These are phyloP conservation scores for Aspergillus sp. DNA, from an alignment of 2,329 filamentous ascomycete species.

Conservation along the genomic window DNA sequence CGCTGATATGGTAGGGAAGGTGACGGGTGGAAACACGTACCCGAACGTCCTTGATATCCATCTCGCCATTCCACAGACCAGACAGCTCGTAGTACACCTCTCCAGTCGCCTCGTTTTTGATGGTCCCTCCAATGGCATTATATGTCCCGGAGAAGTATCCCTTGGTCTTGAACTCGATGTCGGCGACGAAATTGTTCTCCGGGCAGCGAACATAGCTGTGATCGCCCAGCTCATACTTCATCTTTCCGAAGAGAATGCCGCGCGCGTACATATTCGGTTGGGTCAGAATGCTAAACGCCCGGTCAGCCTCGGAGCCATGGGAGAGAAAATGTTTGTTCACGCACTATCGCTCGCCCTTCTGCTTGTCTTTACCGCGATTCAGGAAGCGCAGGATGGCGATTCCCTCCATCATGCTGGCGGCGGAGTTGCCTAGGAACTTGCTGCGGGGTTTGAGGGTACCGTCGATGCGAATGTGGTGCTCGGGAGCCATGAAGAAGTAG, in stretches of 20 bases:
- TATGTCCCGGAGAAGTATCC: slow-evolving; percentile 96
- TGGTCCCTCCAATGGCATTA: slow-evolving; percentile 88
- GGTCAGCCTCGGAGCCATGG: slow-evolving; percentile 5
- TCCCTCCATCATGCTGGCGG: slow-evolving; percentile 97
- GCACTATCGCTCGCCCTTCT: slow-evolving; percentile 80
- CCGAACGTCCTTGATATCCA: slow-evolving; percentile 82
- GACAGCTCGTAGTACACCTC: slow-evolving; percentile 89
- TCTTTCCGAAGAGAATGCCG: slow-evolving; percentile 95
- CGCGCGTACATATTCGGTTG: slow-evolving; percentile 99
- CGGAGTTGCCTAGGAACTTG: slow-evolving; percentile 94
- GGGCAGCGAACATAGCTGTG: slow-evolving; percentile 91
- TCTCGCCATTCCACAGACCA: slow-evolving; percentile 90
- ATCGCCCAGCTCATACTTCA: slow-evolving; percentile 98
- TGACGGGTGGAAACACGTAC: slow-evolving; percentile 25
- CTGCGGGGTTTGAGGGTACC: slow-evolving; percentile 92
- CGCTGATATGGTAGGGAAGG: not conserved
- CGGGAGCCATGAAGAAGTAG: slow-evolving; percentile 97
- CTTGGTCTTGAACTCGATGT: slow-evolving; percentile 98
- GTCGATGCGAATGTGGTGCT: slow-evolving; percentile 91
- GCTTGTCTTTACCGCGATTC: slow-evolving; percentile 66
- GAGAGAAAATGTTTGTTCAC: slow-evolving; percentile 31
- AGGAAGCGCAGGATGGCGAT: slow-evolving; percentile 80
- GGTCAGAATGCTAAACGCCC: slow-evolving; percentile 68
- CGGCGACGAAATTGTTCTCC: slow-evolving; percentile 78
- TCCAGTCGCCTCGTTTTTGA: slow-evolving; percentile 83